Percentiles rank a stretch among this genome's conserved stretches.
Evolutionary conservation across 257 asterid species (phyloP).

Genomic region (Scutellaria barbata): DNA sequence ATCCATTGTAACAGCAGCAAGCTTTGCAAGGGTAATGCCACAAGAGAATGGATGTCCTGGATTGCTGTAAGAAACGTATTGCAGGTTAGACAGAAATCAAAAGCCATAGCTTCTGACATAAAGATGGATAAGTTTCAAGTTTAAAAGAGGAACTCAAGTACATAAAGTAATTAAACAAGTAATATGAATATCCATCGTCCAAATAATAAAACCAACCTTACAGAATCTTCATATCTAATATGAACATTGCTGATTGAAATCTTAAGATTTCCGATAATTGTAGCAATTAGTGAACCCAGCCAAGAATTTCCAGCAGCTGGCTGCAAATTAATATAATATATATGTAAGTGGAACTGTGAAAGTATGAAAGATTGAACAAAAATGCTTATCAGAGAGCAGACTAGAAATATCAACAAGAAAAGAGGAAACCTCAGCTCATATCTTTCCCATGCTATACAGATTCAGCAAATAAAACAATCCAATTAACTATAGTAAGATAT

Average conservation of each 20-base stretch:
- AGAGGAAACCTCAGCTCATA: conserved; percentile 22
- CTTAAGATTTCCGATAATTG: conserved; percentile 95
- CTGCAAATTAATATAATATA: conserved; percentile 53
- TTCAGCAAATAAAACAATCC: conserved; percentile 21
- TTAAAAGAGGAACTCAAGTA: conserved; percentile 22
- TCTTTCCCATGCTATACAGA: conserved; percentile 14
- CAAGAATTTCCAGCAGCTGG: conserved; percentile 91
- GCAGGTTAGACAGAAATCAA: conserved; percentile 32
- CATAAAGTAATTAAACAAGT: conserved; percentile 10
- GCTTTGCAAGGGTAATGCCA: conserved; percentile 94
- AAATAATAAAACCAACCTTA: conserved; percentile 61
- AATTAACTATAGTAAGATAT: conserved; percentile 18
- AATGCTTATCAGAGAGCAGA: conserved; percentile 26
- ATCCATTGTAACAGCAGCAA: conserved; percentile 98
- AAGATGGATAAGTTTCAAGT: conserved; percentile 5
- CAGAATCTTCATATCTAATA: conserved; percentile 89
- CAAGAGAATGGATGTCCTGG: conserved; percentile 93
- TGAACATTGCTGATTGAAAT: conserved; percentile 97
- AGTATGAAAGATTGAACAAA: conserved; percentile 13
- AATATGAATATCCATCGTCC: conserved; percentile 16
- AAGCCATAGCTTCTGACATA: conserved; percentile 13
- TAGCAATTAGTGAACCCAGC: conserved; percentile 93
- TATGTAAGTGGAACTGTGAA: conserved; percentile 15
- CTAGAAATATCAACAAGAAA: conserved; percentile 27
- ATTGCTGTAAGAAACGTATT: conserved; percentile 59